Evolutionary conservation across 495 filamentous ascomycete genomes (phyloP).

Genomic region (Pyrenula aspistea): DNA sequence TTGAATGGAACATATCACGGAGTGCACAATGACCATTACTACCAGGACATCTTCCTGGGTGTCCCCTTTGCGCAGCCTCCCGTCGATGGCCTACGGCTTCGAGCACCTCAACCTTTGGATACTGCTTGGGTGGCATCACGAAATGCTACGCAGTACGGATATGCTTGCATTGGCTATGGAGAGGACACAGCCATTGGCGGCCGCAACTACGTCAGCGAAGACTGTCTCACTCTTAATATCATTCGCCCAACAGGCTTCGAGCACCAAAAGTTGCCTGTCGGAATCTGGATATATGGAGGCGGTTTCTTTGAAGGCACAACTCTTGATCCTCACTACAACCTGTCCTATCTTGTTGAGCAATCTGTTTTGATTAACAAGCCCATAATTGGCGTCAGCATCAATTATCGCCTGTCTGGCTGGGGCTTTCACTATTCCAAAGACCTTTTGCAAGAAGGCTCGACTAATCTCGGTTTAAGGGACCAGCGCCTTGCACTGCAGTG

Average conservation of each 20-base stretch:
- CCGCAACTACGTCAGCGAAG: constrained; percentile 24
- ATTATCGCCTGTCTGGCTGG: constrained; percentile 35
- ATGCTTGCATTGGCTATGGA: constrained; percentile 29
- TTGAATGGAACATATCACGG: constrained; percentile 30
- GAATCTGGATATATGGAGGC: constrained; percentile 52
- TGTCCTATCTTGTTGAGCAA: constrained; percentile 28
- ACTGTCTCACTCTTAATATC: constrained; percentile 45
- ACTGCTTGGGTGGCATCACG: constrained; percentile 10
- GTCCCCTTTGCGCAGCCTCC: constrained; percentile 36
- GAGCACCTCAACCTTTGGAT: constrained; percentile 10
- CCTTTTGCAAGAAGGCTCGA: constrained; percentile 29
- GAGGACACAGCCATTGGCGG: constrained; percentile 7
- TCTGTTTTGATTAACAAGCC: constrained; percentile 15
- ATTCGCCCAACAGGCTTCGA: constrained; percentile 28
- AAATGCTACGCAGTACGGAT: constrained; percentile 21
- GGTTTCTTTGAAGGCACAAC: constrained; percentile 39
- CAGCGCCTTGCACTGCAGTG: constrained; percentile 54
- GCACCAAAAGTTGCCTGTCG: constrained; percentile 18
- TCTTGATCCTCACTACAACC: constrained; percentile 38
- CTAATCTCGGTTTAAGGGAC: constrained; percentile 51
- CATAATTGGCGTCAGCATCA: constrained; percentile 13
- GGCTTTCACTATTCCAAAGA: constrained; percentile 38
- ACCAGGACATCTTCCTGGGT: constrained; percentile 34
- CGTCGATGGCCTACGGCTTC: constrained; percentile 9
- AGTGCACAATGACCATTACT: constrained; percentile 18